Evolutionary conservation across 441 rosid genomes (phyloP).

Genomic region (Populus hybrid): DNA sequence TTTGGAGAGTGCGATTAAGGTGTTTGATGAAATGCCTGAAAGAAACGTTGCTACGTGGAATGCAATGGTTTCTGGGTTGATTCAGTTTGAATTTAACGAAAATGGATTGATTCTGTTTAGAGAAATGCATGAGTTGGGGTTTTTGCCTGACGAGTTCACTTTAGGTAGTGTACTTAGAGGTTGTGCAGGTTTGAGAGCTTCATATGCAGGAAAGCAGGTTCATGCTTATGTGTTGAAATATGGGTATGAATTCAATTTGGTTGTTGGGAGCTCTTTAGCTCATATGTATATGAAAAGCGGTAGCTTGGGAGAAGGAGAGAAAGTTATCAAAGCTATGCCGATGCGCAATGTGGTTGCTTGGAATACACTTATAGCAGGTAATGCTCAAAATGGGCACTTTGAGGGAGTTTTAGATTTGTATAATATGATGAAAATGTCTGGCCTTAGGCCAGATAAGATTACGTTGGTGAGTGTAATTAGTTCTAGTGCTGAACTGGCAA

Average conservation of each 20-base stretch:
- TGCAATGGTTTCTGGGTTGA: conserved; percentile 62
- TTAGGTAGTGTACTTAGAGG: conserved; percentile 78
- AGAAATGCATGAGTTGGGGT: conserved; percentile 56
- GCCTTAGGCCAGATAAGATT: conserved; percentile 60
- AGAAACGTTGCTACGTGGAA: conserved; percentile 77
- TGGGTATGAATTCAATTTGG: conserved; percentile 56
- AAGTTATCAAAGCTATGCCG: conserved; percentile 55
- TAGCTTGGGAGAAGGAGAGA: conserved; percentile 59
- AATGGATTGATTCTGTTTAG: conserved; percentile 55
- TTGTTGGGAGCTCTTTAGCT: conserved; percentile 77
- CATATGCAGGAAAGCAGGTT: conserved; percentile 54
- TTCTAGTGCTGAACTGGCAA: conserved; percentile 80
- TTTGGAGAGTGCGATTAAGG: conserved; percentile 49
- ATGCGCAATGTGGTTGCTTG: conserved; percentile 61
- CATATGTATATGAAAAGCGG: conserved; percentile 88
- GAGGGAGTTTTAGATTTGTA: conserved; percentile 62
- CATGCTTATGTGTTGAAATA: conserved; percentile 53
- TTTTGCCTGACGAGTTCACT: conserved; percentile 63
- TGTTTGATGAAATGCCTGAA: conserved; percentile 73
- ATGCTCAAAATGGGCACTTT: conserved; percentile 65
- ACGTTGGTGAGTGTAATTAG: conserved; percentile 75
- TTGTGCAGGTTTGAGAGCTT: conserved; percentile 57
- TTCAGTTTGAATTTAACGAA: conserved; percentile 59
- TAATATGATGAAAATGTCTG: conserved; percentile 63
- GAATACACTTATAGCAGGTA: conserved; percentile 81